These are phyloP conservation scores for Ramaria rubella DNA, from an alignment of 768 basidiomycete genomes.

Conservation along the genomic window DNA sequence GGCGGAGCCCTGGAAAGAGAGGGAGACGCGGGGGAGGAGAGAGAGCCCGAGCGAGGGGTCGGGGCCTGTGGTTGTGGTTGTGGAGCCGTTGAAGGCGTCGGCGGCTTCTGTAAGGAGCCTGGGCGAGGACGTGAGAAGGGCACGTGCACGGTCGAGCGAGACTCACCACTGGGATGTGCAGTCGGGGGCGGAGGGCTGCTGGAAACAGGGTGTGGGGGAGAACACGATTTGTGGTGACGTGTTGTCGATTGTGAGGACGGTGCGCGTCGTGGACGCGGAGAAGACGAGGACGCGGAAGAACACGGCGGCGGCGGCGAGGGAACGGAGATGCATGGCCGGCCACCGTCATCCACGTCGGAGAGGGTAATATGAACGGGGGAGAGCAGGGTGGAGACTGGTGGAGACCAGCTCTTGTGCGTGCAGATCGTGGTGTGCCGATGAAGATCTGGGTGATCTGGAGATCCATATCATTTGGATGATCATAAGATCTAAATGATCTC, in stretches of 20 bases:
- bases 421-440: too few species aligned
- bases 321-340: neutral
- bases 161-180: constrained; percentile 7
- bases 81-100: neutral
- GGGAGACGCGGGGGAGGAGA: constrained; percentile 3
- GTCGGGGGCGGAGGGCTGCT: neutral
- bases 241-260: constrained; percentile 7
- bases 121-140: neutral
- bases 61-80: constrained; percentile 1
- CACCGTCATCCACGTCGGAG: neutral
- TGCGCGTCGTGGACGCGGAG: neutral
- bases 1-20: constrained; percentile 3
- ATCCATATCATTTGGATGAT: too few species aligned
- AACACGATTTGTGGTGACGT: constrained; percentile 7
- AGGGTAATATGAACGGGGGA: neutral
- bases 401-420: too few species aligned
- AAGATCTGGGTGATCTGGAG: too few species aligned
- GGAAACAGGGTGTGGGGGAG: constrained; percentile 8
- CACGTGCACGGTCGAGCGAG: neutral
- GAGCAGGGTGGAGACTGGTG: neutral
- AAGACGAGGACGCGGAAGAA: neutral
- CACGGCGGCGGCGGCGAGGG: too few species aligned
- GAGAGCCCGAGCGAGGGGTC: neutral
- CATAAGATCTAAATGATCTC: too few species aligned
- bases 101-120: neutral